Conservation (phyloP, 305 asterid species). For the Fraxinus platypoda region DNA sequence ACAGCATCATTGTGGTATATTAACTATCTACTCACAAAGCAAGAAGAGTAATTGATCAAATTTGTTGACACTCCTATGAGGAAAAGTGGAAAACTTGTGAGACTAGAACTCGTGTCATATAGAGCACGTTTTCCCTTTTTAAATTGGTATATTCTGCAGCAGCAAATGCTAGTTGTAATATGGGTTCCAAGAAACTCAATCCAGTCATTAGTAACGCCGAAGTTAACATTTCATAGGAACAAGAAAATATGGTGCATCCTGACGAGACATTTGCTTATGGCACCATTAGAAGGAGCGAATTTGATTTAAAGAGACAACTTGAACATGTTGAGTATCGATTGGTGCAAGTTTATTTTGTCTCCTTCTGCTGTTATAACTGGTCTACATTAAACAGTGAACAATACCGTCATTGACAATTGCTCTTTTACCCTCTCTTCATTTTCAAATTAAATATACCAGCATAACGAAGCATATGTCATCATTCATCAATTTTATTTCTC, state of each 20-base stretch:
- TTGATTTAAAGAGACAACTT: background rate
- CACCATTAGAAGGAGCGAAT: background rate
- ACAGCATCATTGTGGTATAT: background rate
- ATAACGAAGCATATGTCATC: background rate
- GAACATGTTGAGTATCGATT: background rate
- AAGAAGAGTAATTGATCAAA: background rate
- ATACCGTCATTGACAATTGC: background rate
- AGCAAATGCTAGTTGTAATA: background rate
- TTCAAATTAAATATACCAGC: background rate
- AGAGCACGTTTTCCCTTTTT: background rate
- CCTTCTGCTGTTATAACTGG: background rate
- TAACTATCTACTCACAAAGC: background rate
- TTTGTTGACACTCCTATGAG: background rate
- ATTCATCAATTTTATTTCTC: background rate
- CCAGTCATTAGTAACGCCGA: background rate
- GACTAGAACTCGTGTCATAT: background rate
- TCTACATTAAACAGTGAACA: background rate
- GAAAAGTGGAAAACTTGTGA: background rate
- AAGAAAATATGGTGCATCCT: background rate
- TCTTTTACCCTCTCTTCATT: background rate
- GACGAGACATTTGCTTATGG: background rate
- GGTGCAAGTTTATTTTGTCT: background rate
- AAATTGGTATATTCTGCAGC: background rate
- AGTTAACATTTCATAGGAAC: background rate
- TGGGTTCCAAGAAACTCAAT: background rate